A percentile compares a stretch with the other conserved stretches of the same genome.
phyloP scores from a whole-genome alignment of 257 asterid species.

The Mentha longifolia region DNA sequence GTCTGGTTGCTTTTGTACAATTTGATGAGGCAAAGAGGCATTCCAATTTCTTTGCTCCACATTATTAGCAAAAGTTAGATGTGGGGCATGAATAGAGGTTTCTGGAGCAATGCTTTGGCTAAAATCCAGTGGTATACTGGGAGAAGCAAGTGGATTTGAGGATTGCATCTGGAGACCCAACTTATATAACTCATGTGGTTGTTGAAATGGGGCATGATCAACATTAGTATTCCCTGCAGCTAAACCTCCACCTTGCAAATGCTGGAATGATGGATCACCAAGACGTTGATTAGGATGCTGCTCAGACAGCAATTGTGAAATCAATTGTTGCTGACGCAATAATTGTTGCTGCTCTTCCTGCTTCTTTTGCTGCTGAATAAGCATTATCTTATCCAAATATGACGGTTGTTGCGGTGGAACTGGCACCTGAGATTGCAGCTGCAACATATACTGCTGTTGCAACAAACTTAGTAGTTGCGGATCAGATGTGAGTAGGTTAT shows the following conservation, averaged over 20 bases:
- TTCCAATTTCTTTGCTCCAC: constrained; percentile 48
- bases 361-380: constrained; percentile 82
- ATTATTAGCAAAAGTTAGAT: constrained; percentile 46
- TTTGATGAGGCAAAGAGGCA: constrained; percentile 45
- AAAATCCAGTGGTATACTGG: constrained; percentile 51
- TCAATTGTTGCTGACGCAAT: constrained; percentile 75
- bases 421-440: constrained; percentile 70
- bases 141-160: constrained; percentile 41
- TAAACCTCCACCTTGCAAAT: constrained; percentile 55
- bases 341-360: constrained; percentile 72
- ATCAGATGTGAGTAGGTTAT: constrained; percentile 65
- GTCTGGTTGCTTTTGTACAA: constrained; percentile 43
- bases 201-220: constrained; percentile 59
- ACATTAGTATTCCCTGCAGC: constrained; percentile 52
- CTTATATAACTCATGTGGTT: constrained; percentile 53
- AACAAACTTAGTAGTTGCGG: constrained; percentile 75
- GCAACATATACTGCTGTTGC: constrained; percentile 85
- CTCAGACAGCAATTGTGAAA: constrained; percentile 70
- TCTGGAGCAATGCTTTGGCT: constrained; percentile 50
- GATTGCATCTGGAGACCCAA: constrained; percentile 52
- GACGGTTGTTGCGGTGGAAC: constrained; percentile 68
- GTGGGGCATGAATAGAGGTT: constrained; percentile 55
- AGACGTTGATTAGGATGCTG: constrained; percentile 58
- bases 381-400: constrained; percentile 62
- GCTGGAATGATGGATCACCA: constrained; percentile 57